Evolutionary conservation across 768 basidiomycete genomes (phyloP), one percentile per base, ranked within the genome.

Genomic region (Lyophyllum atratum): DNA sequence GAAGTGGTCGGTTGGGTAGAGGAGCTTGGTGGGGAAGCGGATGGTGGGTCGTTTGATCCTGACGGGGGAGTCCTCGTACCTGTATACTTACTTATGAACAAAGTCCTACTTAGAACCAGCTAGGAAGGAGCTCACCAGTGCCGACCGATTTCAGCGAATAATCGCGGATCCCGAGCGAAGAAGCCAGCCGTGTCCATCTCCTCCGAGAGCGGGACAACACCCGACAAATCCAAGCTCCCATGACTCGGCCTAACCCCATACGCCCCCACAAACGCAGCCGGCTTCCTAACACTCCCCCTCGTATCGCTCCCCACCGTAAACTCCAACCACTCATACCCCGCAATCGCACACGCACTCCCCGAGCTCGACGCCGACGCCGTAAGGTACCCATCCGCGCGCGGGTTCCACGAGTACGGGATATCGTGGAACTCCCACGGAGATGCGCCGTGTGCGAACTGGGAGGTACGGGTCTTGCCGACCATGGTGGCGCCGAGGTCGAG

Each of bases 381-480:
- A 19, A 74, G 59, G 51, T 72, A 63, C 4, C 72, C 74, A 44
- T 76, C 75, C 22, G 67, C 75, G 45, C 75, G 66, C 3, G 75
- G 75, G 52, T 76, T 76, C 68, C 68, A 70, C 1, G 74, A 73
- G 55, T 76, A 76, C 8, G 69, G 60, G 15, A 72, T 59, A 44
- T 76, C 74, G 9, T 66, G 54, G 58, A 68, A 74, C 51, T 76
- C 73, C 75, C 75, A 75, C 6, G 75, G 75, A 24, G 71, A 58
- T 0, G 75, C 74, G 2, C 79, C 79, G 60, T 80, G 80, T n/a
- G 79, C 80, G 59, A 81, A 82, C 60, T 80, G 80, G 0, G 79
- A 78, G 9, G 79, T 80, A 55, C 80, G 81, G 8, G 78, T 78
- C 64, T 84, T 85, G 33, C 83, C 83, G 2, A 85, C 74, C 59